Conservation (phyloP, 2,329 filamentous ascomycete species). For the Knoxdaviesia proteae region DNA sequence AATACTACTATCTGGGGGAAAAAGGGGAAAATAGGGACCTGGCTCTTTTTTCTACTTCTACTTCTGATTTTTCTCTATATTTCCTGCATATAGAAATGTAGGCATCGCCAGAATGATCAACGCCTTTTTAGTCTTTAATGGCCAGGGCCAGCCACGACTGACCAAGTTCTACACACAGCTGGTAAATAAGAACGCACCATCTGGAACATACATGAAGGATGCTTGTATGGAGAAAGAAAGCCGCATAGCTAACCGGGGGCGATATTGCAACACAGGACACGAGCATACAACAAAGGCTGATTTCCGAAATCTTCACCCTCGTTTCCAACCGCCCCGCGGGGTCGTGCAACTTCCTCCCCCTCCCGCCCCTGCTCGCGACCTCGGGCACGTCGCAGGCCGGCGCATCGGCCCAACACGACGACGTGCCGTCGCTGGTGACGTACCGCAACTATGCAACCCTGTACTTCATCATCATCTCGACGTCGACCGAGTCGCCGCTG, state of each 20-base stretch:
- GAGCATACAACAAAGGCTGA: slow-evolving; percentile 86
- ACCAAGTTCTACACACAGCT: slow-evolving; percentile 99
- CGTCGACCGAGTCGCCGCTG: slow-evolving; percentile 84
- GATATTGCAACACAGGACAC: slow-evolving; percentile 47
- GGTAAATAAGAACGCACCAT: slow-evolving; percentile 23
- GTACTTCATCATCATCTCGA: slow-evolving; percentile 96
- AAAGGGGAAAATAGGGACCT: too few relatives aligned
- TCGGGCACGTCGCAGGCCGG: slow-evolving; percentile 42
- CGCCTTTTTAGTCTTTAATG: slow-evolving; percentile 96
- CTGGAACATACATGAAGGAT: background rate
- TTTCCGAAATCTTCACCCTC: slow-evolving; percentile 91
- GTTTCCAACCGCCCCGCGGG: slow-evolving; percentile 81
- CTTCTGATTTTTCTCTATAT: too few relatives aligned
- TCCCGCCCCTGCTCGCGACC: slow-evolving; percentile 42
- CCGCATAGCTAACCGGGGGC: background rate
- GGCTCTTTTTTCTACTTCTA: too few relatives aligned
- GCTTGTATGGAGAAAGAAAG: background rate
- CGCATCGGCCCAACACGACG: slow-evolving; percentile 51
- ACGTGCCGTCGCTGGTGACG: slow-evolving; percentile 84
- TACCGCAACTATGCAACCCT: slow-evolving; percentile 97
- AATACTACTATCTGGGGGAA: too few relatives aligned
- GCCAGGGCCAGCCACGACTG: slow-evolving; percentile 84
- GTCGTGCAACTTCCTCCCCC: slow-evolving; percentile 90
- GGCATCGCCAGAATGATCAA: slow-evolving; percentile 57
- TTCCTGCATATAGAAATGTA: too few relatives aligned